Evolutionary conservation across 1,139 yeast genomes (phyloP).

Genomic region (Magnusiomyces sp.): DNA sequence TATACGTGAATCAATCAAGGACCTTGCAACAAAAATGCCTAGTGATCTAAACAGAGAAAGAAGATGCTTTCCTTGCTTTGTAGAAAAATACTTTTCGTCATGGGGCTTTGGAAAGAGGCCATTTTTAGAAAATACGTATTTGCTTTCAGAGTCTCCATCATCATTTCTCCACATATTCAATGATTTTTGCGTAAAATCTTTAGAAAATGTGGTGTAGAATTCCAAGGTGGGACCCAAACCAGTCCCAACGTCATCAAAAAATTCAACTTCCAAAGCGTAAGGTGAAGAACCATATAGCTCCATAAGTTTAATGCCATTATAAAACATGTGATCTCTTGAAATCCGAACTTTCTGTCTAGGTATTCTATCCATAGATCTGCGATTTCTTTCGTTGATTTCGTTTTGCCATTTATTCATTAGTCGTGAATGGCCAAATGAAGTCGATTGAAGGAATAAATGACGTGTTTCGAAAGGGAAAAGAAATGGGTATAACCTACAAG

Average conservation of each 20-base stretch:
- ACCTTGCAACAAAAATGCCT: constrained; percentile 82
- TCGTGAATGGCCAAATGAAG: constrained; percentile 88
- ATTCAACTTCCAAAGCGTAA: constrained; percentile 78
- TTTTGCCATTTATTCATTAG: constrained; percentile 70
- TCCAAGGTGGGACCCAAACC: constrained; percentile 95
- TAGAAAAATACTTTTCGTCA: constrained; percentile 19
- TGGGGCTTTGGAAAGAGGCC: constrained; percentile 75
- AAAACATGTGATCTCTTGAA: constrained; percentile 59
- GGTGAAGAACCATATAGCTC: constrained; percentile 73
- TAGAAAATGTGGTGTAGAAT: constrained; percentile 76
- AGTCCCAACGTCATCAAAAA: constrained; percentile 88
- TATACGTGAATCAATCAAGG: constrained; percentile 76
- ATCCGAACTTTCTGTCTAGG: constrained; percentile 75
- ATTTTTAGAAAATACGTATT: constrained; percentile 36
- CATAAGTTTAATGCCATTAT: constrained; percentile 74
- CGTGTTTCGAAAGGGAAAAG: constrained; percentile 80
- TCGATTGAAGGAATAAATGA: constrained; percentile 68
- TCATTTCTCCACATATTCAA: constrained; percentile 64
- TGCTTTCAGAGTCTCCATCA: constrained; percentile 30
- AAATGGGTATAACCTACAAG: constrained; percentile 70
- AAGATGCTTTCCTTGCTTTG: constrained; percentile 34
- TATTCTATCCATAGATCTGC: constrained; percentile 58
- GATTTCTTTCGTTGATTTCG: background rate
- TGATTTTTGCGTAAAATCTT: constrained; percentile 53
- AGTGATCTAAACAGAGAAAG: constrained; percentile 53